These are phyloP conservation scores for Trametes cubensis DNA, from an alignment of 768 basidiomycete species.

Conservation along the genomic window DNA sequence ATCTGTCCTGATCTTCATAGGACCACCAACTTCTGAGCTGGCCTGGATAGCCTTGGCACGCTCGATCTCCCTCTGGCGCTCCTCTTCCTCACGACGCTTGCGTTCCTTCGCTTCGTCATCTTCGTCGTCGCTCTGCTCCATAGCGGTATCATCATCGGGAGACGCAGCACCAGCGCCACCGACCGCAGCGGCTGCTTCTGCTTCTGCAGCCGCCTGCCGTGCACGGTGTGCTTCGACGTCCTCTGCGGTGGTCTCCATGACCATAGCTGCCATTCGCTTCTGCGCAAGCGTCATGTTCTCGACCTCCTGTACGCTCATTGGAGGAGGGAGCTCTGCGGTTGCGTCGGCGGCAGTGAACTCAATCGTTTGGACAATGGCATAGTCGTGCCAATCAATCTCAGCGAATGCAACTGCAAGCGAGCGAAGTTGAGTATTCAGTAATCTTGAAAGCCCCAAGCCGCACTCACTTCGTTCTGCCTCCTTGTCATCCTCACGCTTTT, in stretches of 20 bases:
- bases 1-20: conserved; percentile 94
- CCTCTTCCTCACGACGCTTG: conserved; percentile 71
- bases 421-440: background rate
- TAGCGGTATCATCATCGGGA: conserved; percentile 60
- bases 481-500: conserved; percentile 85
- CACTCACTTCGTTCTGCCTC: conserved; percentile 85
- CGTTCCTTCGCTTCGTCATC: conserved; percentile 60
- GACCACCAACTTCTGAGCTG: conserved; percentile 72
- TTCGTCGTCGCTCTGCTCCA: conserved; percentile 87
- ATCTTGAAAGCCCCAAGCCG: background rate
- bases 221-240: conserved; percentile 83
- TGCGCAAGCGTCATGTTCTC: conserved; percentile 96
- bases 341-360: conserved; percentile 96
- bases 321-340: conserved; percentile 89
- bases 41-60: conserved; percentile 82
- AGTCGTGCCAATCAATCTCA: conserved; percentile 99
- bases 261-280: conserved; percentile 97
- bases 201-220: conserved; percentile 82
- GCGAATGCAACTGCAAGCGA: conserved; percentile 76
- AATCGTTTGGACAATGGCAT: conserved; percentile 96
- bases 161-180: conserved; percentile 55
- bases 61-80: conserved; percentile 68
- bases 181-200: conserved; percentile 81
- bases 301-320: conserved; percentile 93
- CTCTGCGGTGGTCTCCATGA: conserved; percentile 92